Percentiles rank a stretch among this genome's conserved stretches.
Evolutionary conservation across 2,329 filamentous ascomycete genomes (phyloP).

Genomic region (Fusarium chuoi): DNA sequence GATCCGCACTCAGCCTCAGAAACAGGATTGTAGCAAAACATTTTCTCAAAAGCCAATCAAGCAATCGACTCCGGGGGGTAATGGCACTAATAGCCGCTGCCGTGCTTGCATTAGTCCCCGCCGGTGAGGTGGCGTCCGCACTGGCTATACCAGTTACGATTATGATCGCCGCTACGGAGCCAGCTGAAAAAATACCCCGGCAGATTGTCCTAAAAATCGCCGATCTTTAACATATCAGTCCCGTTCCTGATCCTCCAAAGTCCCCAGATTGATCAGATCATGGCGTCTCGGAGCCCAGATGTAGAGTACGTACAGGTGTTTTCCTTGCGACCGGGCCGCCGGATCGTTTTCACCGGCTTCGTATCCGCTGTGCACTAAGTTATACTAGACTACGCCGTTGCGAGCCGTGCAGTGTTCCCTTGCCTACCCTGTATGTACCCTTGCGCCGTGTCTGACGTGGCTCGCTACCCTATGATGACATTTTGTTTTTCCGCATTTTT

Average conservation of each 20-base stretch:
- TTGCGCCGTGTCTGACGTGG: background rate
- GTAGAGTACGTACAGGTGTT: background rate
- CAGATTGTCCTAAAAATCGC: background rate
- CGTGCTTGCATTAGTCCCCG: background rate
- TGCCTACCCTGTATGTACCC: background rate
- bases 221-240: background rate
- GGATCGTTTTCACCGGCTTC: background rate
- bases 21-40: background rate
- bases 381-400: background rate
- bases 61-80: background rate
- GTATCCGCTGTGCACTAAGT: too few species aligned
- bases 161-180: background rate
- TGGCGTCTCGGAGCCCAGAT: background rate
- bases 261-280: background rate
- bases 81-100: background rate
- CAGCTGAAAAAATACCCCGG: background rate
- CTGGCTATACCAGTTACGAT: background rate
- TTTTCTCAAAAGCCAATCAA: background rate
- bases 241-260: background rate
- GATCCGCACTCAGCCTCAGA: background rate
- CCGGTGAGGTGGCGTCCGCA: background rate
- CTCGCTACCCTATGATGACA: background rate
- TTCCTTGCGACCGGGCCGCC: background rate
- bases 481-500: background rate
- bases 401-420: background rate